Evolutionary conservation across 2,329 filamentous ascomycete genomes (phyloP), one percentile per base, ranked within the genome.

Genomic region (Plenodomus lindquistii): DNA sequence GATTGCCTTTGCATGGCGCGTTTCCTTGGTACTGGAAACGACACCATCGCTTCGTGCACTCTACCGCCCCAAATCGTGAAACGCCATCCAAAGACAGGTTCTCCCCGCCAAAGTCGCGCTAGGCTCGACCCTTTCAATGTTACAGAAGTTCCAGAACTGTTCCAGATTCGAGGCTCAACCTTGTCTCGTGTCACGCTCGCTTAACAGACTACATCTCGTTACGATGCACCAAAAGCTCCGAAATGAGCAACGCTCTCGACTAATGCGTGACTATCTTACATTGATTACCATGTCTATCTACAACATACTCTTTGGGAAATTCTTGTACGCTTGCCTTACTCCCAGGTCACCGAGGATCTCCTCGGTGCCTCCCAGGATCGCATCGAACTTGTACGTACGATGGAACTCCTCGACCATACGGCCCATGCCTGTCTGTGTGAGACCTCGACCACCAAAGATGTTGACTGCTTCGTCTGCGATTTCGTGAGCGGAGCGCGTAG

Each of bases 401-500:
- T 93, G 84, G 76, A 94, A 94, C 80, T 89, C 87, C 75, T 95
- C 90, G 52, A 95, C 85, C 24, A 90, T 80, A 42, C 82, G 81
- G 40, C 90, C 91, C 90, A 95, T 95, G 15, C 90, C 90, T 0
- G 82, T 82, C 74, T 91, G 86, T 1, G 91, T 95, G 8, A 95
- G 73, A 3, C 85, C 90, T 45, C 90, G 81, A 6, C 91, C 91
- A 39, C 91, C 91, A 73, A 91, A 95, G 66, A 95, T 92, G 68
- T 94, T 91, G 4, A 90, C 86, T 2, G 89, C 83, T 65, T 92
- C 87, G 69, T 94, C 89, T 52, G 91, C 89, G 59, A 93, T 85
- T 65, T 94, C 89, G 69, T 93, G 88, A 1, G 89, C 88, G 35
- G 85, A 84, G 24, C 89, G 82, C 4, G 91, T 95, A 39, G 80